Base-by-base conservation (phyloP, 2,329 filamentous ascomycete genomes). In the Herpotrichia juniperi region DNA sequence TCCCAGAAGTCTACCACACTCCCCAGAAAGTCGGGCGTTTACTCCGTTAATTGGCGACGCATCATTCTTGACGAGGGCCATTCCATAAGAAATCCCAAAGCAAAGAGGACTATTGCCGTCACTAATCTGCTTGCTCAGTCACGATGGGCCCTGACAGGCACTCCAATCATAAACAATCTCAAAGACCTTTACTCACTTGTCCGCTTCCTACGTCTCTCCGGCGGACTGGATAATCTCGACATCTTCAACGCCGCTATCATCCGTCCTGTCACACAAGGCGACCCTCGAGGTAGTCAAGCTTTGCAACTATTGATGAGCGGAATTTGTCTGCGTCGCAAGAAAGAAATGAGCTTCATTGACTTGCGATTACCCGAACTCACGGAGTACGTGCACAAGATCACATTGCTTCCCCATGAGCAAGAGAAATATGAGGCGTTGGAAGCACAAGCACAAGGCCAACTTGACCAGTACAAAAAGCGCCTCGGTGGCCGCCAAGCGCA, bases 291-390 rank as follows among this genome's bases (percentile, higher is more conserved):
- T 11, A 86, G 85, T 42, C 73, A 81, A 10, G 76, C 93, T 3
- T 80, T 96, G 3, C 89, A 93, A 65, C 82, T 85, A 4, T 80
- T 96, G 39, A 93, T 96, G 85, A 81, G 81, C n/a, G 86, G 89
- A 16, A 82, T 96, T 42, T 94, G 90, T 63, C 79, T 96, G 19
- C 84, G 92, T 31, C 85, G 92, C 31, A 88, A 87, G 72, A 96
- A 96, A 70, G 87, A 93, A 50, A 96, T 96, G 91, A 82, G 82
- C 4, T 96, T 96, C 65, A 83, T 96, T 46, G 90, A 96, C 59
- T 78, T 96, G 17, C 88, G 86, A 56, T 79, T 96, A 8, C 91
- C 92, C 0, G 79, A 86, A 12, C 86, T 96, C 64, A 87, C 86
- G 1, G 91, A 93, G 66, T 92, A 88, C 59, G 79, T 94, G 5